These are phyloP conservation scores for Pholiota molesta DNA, from an alignment of 768 basidiomycete genomes.

Conservation along the genomic window DNA sequence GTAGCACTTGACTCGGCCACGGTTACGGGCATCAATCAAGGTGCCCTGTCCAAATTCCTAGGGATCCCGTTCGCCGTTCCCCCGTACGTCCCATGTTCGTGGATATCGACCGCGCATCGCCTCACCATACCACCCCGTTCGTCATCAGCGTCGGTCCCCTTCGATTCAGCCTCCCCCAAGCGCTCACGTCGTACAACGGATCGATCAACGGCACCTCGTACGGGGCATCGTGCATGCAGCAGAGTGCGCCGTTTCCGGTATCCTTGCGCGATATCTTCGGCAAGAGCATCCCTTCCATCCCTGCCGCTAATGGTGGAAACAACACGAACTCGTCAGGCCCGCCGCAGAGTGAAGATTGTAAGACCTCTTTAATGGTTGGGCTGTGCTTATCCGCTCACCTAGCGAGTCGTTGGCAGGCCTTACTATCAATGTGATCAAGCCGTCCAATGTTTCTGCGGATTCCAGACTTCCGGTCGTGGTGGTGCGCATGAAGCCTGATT, in stretches of 20 bases:
- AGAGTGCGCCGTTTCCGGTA: conserved; percentile 10
- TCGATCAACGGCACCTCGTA: conserved; percentile 39
- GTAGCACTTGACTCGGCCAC: conserved; percentile 46
- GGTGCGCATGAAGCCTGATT: conserved; percentile 32
- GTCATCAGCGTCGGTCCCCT: conserved; percentile 16
- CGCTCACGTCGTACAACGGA: conserved; percentile 40
- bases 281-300: conserved; percentile 4
- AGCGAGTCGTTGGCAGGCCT: conserved; percentile 32
- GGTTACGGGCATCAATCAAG: conserved; percentile 42
- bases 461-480: conserved; percentile 52
- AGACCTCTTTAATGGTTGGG: not conserved
- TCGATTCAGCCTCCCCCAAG: conserved; percentile 46
- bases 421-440: conserved; percentile 49
- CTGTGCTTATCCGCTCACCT: not conserved
- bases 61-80: conserved; percentile 55
- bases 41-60: conserved; percentile 40
- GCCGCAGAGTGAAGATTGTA: conserved; percentile 22
- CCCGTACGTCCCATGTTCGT: conserved; percentile 39
- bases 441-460: conserved; percentile 33
- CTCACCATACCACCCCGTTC: not conserved
- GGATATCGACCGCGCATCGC: not conserved
- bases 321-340: not conserved
- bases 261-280: conserved; percentile 12
- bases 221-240: conserved; percentile 49
- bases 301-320: not conserved